phyloP scores from a whole-genome alignment of 1,139 yeast genomes.

The Debaryomycetaceae sp. region DNA sequence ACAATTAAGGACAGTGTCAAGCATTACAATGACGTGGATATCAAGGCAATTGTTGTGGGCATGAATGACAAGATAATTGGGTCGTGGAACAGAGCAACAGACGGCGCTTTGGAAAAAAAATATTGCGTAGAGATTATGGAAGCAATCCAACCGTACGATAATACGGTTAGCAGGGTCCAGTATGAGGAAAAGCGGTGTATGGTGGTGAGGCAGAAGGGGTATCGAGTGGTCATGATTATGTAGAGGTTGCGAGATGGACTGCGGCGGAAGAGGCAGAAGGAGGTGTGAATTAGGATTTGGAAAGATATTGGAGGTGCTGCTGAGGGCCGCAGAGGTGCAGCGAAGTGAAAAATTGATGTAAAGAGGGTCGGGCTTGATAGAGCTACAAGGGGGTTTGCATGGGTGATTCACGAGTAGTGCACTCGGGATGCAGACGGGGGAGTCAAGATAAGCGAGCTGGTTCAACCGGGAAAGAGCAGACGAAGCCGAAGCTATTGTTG shows the following conservation, averaged over 20 bases:
- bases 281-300: too few species aligned
- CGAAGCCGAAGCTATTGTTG: neutral
- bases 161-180: constrained; percentile 1
- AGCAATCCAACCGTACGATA: constrained; percentile 1
- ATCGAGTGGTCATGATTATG: neutral
- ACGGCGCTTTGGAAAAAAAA: neutral
- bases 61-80: constrained; percentile 3
- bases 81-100: constrained; percentile 2
- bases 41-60: constrained; percentile 2
- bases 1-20: constrained; percentile 4
- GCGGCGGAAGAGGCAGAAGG: neutral
- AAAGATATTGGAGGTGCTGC: too few species aligned
- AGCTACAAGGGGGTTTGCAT: too few species aligned
- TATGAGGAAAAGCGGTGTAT: constrained; percentile 1
- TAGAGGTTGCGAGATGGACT: neutral
- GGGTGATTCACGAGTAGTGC: too few species aligned
- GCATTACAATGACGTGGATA: constrained; percentile 3
- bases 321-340: too few species aligned
- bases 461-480: neutral
- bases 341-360: too few species aligned
- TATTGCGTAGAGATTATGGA: constrained; percentile 1
- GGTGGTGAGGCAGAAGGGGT: constrained; percentile 3
- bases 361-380: too few species aligned
- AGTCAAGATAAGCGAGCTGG: neutral
- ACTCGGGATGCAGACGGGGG: neutral